These are phyloP conservation scores for Eucalyptus viminalis DNA, from an alignment of 345 rosid genomes.

Conservation along the genomic window DNA sequence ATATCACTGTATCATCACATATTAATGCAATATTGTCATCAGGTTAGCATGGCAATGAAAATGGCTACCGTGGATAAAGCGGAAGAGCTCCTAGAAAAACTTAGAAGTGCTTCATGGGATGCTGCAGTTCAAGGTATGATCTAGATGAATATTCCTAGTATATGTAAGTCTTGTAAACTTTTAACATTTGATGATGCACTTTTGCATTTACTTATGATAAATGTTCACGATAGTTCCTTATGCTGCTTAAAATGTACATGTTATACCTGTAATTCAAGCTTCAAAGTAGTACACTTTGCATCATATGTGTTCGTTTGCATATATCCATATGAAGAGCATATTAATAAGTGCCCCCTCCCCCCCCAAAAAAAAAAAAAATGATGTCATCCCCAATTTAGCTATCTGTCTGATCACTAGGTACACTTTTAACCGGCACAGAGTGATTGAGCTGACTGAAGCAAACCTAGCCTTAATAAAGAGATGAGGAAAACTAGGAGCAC, in stretches of 20 bases:
- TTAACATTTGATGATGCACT: background rate
- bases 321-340: background rate
- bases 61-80: conserved; percentile 93
- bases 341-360: background rate
- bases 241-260: background rate
- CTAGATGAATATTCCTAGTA: background rate
- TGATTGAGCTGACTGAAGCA: background rate
- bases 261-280: background rate
- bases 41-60: conserved; percentile 95
- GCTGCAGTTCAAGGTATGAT: conserved; percentile 74
- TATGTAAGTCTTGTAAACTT: background rate
- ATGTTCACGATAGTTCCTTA: background rate
- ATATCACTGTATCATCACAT: background rate
- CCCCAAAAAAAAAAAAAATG: too few relatives aligned
- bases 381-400: background rate
- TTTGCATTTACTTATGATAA: background rate
- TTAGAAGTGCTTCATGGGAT: conserved; percentile 78
- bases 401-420: background rate
- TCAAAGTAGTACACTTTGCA: background rate
- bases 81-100: conserved; percentile 70
- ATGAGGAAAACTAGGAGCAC: background rate
- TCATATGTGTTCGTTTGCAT: background rate
- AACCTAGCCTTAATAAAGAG: background rate
- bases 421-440: background rate
- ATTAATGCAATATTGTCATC: background rate